phyloP scores from a whole-genome alignment of 139 green algal genomes.

The Volvox reticuliferus region DNA sequence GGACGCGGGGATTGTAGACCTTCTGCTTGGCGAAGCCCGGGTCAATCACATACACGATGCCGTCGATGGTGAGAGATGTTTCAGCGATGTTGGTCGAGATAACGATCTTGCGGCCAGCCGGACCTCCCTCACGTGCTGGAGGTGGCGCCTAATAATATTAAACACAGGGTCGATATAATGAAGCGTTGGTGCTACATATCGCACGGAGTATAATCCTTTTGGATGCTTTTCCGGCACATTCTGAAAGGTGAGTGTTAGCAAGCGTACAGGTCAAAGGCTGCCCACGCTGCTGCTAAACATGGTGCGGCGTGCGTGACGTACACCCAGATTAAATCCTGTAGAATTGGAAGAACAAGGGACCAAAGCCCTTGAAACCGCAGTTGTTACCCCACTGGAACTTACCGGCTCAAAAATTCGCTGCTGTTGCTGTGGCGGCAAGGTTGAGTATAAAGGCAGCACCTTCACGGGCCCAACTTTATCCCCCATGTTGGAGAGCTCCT shows the following conservation, averaged over 20 bases:
- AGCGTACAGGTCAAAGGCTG: too few species aligned
- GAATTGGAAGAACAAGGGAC: too few species aligned
- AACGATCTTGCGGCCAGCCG: constrained; percentile 96
- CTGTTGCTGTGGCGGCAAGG: constrained; percentile 94
- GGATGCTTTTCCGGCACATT: too few species aligned
- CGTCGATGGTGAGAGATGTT: constrained; percentile 99
- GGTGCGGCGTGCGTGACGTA: too few species aligned
- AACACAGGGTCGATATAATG: too few species aligned
- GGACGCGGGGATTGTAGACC: constrained; percentile 98
- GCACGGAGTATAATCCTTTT: too few species aligned
- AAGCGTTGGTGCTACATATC: too few species aligned
- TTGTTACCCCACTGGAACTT: background rate
- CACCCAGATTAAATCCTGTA: too few species aligned
- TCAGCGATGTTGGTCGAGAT: constrained; percentile 99
- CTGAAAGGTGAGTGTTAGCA: too few species aligned
- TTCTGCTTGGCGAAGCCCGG: constrained; percentile 98
- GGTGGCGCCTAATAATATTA: constrained; percentile 68
- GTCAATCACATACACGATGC: constrained; percentile 99
- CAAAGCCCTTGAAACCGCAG: background rate
- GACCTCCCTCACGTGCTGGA: constrained; percentile 68
- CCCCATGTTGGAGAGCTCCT: constrained; percentile 78
- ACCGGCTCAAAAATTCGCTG: constrained; percentile 97
- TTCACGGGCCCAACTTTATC: constrained; percentile 88
- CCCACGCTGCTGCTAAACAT: too few species aligned
- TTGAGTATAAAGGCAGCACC: constrained; percentile 98